Base-by-base conservation (phyloP, 179 eudicot species). In the Vitellaria paradoxa region DNA sequence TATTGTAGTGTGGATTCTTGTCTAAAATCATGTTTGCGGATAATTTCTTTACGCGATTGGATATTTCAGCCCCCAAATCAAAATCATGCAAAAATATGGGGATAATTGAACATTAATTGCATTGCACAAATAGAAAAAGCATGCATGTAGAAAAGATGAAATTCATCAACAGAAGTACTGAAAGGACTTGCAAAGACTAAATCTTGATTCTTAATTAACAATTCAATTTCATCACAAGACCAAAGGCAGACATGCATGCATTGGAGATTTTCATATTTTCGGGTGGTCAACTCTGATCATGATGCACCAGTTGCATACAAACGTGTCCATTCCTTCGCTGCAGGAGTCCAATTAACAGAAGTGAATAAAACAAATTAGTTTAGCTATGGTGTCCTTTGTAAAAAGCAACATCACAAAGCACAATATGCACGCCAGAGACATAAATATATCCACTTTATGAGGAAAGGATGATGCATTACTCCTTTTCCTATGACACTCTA, bases 291-390 rank as follows among this genome's bases (percentile, higher is more conserved):
- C 53, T 73, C 45, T n/a, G 7, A 75, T 23, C 73, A 26, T 92
- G 86, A 93, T 26, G 89, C 97, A 26, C 97, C 97, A 37, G 88
- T 90, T 42, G 95, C 99, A 87, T 95, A 95, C 65, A 90, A 77
- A 65, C 88, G 92, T 69, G 97, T 93, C 97, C 97, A 95, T 76
- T 90, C 94, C 78, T 90, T 90, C 2, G 94, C 87, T 85, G 87
- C 77, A 66, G 24, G 62, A 70, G 63, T 21, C 14, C 77, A 62
- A 24, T 30, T 49, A 64, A 49, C 20, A 70, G 49, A 7, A 46
- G 10, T 7, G 46, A 65, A 65, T 13, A 23, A 53, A 67, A 12
- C 30, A 57, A 47, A 66, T 47, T 18, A 76, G 50, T 30, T 18
- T 57, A 37, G n/a, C 72, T 5, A 26, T 23, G 23, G 26, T 30